A percentile compares a stretch with the other conserved stretches of the same genome.
Conservation (phyloP, 176 grass and related monocot species). For the Musa acuminata region DNA sequence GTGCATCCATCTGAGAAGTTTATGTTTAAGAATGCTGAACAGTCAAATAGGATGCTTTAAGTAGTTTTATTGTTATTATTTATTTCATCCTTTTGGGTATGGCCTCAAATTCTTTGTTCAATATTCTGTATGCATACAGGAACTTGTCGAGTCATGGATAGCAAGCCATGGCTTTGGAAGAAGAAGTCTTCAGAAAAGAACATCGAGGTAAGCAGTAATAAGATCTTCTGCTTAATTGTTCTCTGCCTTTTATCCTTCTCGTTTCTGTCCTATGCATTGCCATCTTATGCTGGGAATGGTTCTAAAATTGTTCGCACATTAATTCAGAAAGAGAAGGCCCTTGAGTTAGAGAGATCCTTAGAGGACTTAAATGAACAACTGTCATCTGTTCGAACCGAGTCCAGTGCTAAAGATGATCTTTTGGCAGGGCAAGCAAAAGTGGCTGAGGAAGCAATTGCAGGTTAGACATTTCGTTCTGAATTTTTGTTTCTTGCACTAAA, state of each 20-base stretch:
- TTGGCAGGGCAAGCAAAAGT: constrained; percentile 33
- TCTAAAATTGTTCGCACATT: not conserved
- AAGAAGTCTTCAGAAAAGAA: not conserved
- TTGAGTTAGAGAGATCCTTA: constrained; percentile 27
- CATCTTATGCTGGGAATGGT: too few species aligned
- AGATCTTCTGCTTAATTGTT: not conserved
- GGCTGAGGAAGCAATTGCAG: constrained; percentile 28
- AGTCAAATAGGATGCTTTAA: too few species aligned
- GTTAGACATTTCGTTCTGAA: not conserved
- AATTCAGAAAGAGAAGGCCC: constrained; percentile 21
- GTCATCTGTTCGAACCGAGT: constrained; percentile 18
- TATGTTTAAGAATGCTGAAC: not conserved
- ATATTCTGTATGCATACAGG: not conserved
- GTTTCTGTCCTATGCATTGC: not conserved
- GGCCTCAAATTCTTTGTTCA: not conserved
- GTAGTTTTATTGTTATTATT: too few species aligned
- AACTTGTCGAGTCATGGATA: not conserved
- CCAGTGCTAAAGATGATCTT: constrained; percentile 33
- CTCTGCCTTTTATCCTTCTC: not conserved
- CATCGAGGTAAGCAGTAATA: not conserved
- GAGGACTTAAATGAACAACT: constrained; percentile 29
- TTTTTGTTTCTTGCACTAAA: not conserved
- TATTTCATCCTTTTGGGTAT: not conserved
- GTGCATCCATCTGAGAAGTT: not conserved
- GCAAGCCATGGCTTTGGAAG: constrained; percentile 16